Evolutionary conservation across 108 stramenopile genomes (phyloP).

Genomic region (Pseudonitzschia multiseries): DNA sequence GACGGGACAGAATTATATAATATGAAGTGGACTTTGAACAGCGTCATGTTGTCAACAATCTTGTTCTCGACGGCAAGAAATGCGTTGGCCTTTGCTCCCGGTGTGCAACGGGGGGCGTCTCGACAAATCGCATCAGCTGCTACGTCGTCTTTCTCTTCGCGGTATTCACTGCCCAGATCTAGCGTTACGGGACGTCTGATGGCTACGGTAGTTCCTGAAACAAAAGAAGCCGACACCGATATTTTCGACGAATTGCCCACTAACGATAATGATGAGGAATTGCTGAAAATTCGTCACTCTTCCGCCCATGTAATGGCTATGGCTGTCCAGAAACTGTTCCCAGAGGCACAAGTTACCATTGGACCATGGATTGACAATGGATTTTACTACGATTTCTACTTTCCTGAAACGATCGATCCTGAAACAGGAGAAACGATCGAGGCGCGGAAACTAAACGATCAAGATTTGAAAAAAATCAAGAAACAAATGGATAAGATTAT

Average conservation of each 20-base stretch:
- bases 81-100: slow-evolving; percentile 10
- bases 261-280: slow-evolving; percentile 86
- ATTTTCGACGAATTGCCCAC: slow-evolving; percentile 81
- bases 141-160: neutral
- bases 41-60: slow-evolving; percentile 13
- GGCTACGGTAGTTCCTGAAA: slow-evolving; percentile 34
- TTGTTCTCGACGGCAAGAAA: slow-evolving; percentile 9
- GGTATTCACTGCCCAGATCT: slow-evolving; percentile 7
- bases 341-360: slow-evolving; percentile 94
- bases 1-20: neutral
- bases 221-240: slow-evolving; percentile 13
- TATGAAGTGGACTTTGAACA: neutral
- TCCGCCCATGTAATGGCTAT: slow-evolving; percentile 98
- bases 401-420: slow-evolving; percentile 70
- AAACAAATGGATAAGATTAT: slow-evolving; percentile 98
- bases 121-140: neutral
- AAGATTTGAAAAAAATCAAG: slow-evolving; percentile 89
- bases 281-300: slow-evolving; percentile 93
- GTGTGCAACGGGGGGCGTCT: slow-evolving; percentile 2
- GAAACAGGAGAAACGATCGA: slow-evolving; percentile 69
- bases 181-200: slow-evolving; percentile 20
- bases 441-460: slow-evolving; percentile 69
- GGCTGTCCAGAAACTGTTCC: slow-evolving; percentile 94
- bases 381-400: slow-evolving; percentile 97
- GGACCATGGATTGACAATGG: slow-evolving; percentile 99